Evolutionary conservation across 2,329 filamentous ascomycete genomes (phyloP).

Genomic region (Alternaria consortialis): DNA sequence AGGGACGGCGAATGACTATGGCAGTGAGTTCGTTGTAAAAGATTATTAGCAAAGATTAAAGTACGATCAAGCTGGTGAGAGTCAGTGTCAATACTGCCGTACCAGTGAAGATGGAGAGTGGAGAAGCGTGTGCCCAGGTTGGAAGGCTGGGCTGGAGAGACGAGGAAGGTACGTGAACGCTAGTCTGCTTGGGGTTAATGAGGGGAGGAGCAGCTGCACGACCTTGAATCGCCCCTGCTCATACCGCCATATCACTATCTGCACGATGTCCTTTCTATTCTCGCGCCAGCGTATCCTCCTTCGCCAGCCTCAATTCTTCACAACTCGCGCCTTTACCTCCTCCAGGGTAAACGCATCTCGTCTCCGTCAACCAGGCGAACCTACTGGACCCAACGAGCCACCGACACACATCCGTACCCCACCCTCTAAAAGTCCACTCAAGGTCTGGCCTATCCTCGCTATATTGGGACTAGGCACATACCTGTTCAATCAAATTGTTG

Average conservation of each 20-base stretch:
- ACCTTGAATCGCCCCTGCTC: slow-evolving; percentile 28
- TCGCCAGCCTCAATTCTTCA: slow-evolving; percentile 13
- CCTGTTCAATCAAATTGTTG: slow-evolving; percentile 58
- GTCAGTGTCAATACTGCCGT: background rate
- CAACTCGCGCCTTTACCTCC: slow-evolving; percentile 36
- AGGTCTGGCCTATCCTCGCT: slow-evolving; percentile 56
- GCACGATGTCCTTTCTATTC: slow-evolving; percentile 35
- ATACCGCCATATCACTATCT: slow-evolving; percentile 36
- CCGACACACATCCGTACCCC: slow-evolving; percentile 44
- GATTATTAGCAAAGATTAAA: background rate
- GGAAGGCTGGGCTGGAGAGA: background rate
- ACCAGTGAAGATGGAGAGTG: background rate
- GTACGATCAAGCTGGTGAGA: background rate
- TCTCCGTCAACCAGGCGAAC: slow-evolving; percentile 47
- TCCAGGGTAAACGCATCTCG: slow-evolving; percentile 36
- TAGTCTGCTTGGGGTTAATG: slow-evolving; percentile 10
- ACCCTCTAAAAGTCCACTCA: slow-evolving; percentile 51
- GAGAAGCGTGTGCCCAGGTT: background rate
- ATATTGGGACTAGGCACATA: slow-evolving; percentile 58
- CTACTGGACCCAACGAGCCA: slow-evolving; percentile 51
- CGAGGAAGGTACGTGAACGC: background rate
- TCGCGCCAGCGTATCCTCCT: slow-evolving; percentile 22
- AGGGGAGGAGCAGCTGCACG: slow-evolving; percentile 25
- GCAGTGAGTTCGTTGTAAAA: background rate
- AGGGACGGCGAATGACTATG: background rate